A percentile compares a stretch with the other conserved stretches of the same genome.
Evolutionary conservation across 2,329 filamentous ascomycete species (phyloP).

Genomic region (Penicillium sp.): DNA sequence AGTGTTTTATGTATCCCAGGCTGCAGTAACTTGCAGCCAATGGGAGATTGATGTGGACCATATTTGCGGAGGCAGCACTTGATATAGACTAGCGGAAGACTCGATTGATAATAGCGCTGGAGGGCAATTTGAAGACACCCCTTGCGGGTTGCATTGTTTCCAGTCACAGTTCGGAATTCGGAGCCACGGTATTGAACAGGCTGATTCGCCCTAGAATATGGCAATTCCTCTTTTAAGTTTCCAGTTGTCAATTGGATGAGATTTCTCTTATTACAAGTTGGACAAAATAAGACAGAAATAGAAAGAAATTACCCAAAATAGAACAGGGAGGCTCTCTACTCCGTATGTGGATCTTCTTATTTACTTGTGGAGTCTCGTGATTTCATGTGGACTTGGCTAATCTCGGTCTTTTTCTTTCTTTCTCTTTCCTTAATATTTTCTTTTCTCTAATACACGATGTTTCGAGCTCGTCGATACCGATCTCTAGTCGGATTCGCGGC

Average conservation of each 20-base stretch:
- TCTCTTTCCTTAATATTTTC: background rate
- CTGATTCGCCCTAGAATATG: background rate
- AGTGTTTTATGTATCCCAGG: background rate
- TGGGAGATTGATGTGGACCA: background rate
- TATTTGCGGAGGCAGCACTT: background rate
- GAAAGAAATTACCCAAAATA: background rate
- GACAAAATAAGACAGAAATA: background rate
- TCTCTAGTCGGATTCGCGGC: slow-evolving; percentile 46
- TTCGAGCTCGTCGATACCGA: slow-evolving; percentile 50
- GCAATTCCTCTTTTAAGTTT: background rate
- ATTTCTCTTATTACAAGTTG: too few species aligned
- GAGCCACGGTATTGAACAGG: background rate
- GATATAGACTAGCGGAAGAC: background rate
- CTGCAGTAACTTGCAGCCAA: background rate
- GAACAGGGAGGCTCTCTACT: background rate
- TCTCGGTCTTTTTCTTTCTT: slow-evolving; percentile 1
- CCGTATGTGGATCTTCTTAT: slow-evolving; percentile 4
- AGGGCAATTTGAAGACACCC: background rate
- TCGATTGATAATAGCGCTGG: background rate
- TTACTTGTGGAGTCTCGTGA: slow-evolving; percentile 11
- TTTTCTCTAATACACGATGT: slow-evolving; percentile 33
- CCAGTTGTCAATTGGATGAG: too few species aligned
- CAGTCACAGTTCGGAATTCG: background rate
- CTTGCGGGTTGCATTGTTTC: slow-evolving; percentile 1
- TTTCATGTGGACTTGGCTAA: slow-evolving; percentile 9